Conservation (phyloP, 306 rosid species). For the Rosa lucieae region DNA sequence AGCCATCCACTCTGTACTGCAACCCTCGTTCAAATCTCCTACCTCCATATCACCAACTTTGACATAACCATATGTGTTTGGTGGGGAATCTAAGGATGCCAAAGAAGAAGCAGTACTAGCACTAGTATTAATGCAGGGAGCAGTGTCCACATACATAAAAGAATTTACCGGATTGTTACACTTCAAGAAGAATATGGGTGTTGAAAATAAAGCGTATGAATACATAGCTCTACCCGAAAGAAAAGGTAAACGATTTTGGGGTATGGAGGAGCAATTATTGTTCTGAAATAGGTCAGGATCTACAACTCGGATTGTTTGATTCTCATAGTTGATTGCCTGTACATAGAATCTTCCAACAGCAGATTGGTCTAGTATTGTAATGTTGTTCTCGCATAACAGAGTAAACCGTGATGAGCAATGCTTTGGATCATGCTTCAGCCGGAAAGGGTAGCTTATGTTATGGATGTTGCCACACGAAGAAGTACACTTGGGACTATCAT, state of each 20-base stretch:
- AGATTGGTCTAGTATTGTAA: not conserved
- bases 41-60: not conserved
- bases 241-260: not conserved
- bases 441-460: slow-evolving; percentile 8
- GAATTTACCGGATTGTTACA: not conserved
- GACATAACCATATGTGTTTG: not conserved
- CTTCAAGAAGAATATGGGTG: not conserved
- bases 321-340: not conserved
- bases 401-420: not conserved
- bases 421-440: not conserved
- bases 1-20: not conserved
- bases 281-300: slow-evolving; percentile 4
- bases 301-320: slow-evolving; percentile 29
- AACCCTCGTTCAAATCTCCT: not conserved
- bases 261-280: slow-evolving; percentile 2
- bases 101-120: not conserved
- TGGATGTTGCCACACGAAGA: slow-evolving; percentile 23
- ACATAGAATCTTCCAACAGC: slow-evolving; percentile 11
- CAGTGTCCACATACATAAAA: not conserved
- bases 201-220: not conserved
- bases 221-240: not conserved
- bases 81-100: not conserved
- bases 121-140: not conserved
- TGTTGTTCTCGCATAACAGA: slow-evolving; percentile 17
- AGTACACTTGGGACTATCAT: not conserved